phyloP scores from a whole-genome alignment of 169 alveolate genomes.

The Eimeria maxima region DNA sequence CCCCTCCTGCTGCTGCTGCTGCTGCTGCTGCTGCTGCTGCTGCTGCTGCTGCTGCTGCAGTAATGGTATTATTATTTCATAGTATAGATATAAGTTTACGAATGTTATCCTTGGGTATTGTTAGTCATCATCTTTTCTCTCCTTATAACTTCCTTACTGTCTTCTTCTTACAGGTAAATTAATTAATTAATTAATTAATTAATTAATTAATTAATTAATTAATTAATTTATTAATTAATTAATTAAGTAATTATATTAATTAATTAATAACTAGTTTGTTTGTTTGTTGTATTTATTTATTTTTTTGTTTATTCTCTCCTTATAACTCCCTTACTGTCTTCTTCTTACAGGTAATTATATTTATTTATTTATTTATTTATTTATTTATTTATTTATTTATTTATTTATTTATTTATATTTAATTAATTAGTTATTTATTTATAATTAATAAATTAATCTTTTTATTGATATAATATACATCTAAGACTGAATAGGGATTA shows the following conservation, averaged over 20 bases:
- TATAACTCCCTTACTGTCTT: conserved; percentile 12
- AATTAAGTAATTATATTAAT: background rate
- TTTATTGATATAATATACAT: background rate
- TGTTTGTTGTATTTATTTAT: too few relatives aligned
- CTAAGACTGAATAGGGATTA: too few relatives aligned
- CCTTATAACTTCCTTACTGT: conserved; percentile 28
- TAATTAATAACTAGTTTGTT: too few relatives aligned
- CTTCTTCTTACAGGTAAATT: conserved; percentile 15
- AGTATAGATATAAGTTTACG: background rate
- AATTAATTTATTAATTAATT: background rate
- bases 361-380: too few relatives aligned
- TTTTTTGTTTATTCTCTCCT: background rate
- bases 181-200: too few relatives aligned
- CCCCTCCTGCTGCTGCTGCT: too few relatives aligned
- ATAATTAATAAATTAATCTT: background rate
- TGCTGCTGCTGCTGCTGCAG: conserved; percentile 40
- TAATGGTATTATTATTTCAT: background rate
- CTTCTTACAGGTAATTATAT: background rate
- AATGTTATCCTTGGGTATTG: background rate
- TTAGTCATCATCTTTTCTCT: background rate
- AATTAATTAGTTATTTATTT: background rate
- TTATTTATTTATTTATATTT: background rate
- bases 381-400: too few relatives aligned
- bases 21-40: background rate
- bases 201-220: too few relatives aligned